Base-by-base conservation (phyloP, 139 green algal species). In the Tetradesmus lagerheimii region DNA sequence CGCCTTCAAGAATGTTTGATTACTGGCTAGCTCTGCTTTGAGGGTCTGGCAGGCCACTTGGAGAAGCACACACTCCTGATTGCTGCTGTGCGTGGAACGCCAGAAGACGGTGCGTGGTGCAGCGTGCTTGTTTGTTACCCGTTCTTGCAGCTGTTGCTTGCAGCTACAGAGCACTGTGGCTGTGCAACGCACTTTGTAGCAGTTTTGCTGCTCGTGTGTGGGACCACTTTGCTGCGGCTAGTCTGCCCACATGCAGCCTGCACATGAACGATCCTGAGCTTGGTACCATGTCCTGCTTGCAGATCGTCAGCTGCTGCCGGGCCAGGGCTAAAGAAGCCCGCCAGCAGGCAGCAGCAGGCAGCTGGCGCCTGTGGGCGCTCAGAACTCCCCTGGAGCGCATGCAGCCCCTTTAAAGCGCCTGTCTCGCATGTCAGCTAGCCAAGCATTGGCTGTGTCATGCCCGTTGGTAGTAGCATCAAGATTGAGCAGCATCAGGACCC, bases 401-500 rank as follows among this genome's bases (percentile, higher is more conserved):
- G 67, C n/a, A 71, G 57, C 15, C 39, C 80, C 80, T 86, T 29
- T 71, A 31, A 71, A 16, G 23, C 25, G 23, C 25, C 3, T 71
- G 39, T 34, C 79, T 37, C 79, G 79, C 57, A 86, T 86, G 80
- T 86, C 80, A 86, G 45, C 45, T 41, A 75, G 45, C 25, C 20
- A 41, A 4, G 38, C 11, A 4, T 77, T 37, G 34, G n/a, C 38
- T 64, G 27, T 27, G 41, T 38, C 35, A 88, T 88, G 83, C 83
- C 62, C 64, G 83, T 88, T 64, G 83, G 45, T 64, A 88, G 41
- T 64, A 64, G 41, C 38, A 35, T 81, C 41, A 88, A 88, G 64
- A 25, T 41, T 37, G 83, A 88, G 83, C 57, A 77, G 57, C 57
- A 71, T n/a, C 57, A 71, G 41, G 83, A 88, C 39, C 38, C 6